Evolutionary conservation across 805 yeast species (phyloP).

Genomic region (Sugiyamaella mastotermitis): DNA sequence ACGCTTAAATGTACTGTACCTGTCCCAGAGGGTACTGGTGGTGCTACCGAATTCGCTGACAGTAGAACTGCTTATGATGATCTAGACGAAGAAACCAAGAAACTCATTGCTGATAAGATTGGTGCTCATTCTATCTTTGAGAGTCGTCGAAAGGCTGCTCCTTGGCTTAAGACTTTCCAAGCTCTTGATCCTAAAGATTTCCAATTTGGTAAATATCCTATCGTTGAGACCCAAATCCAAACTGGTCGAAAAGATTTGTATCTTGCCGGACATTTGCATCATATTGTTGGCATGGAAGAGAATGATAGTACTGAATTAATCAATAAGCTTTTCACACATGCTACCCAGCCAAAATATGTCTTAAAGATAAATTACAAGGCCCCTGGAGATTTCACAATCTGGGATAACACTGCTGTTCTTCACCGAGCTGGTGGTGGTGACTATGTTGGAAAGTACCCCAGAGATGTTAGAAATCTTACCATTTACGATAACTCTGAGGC

Average conservation of each 20-base stretch:
- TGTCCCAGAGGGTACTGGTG: slow-evolving; percentile 9
- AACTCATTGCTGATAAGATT: slow-evolving; percentile 4
- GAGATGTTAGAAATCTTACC: slow-evolving; percentile 10
- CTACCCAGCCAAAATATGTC: slow-evolving; percentile 7
- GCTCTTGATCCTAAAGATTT: slow-evolving; percentile 8
- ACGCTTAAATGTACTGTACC: slow-evolving; percentile 7
- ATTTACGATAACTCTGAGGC: slow-evolving; percentile 9
- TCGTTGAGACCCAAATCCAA: slow-evolving; percentile 9
- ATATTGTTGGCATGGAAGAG: slow-evolving; percentile 9
- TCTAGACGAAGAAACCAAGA: slow-evolving; percentile 9
- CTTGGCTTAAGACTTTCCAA: slow-evolving; percentile 10
- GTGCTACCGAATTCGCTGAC: slow-evolving; percentile 11
- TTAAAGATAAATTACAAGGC: slow-evolving; percentile 4
- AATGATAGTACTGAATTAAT: slow-evolving; percentile 7
- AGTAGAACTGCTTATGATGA: slow-evolving; percentile 11
- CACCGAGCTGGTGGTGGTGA: slow-evolving; percentile 10
- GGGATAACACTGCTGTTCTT: slow-evolving; percentile 9
- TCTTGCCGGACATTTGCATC: slow-evolving; percentile 11
- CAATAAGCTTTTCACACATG: slow-evolving; percentile 9
- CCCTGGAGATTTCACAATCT: slow-evolving; percentile 7
- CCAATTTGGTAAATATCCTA: slow-evolving; percentile 9
- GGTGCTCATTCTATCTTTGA: slow-evolving; percentile 11
- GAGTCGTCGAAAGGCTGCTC: slow-evolving; percentile 10
- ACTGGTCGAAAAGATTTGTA: slow-evolving; percentile 10
- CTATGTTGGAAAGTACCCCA: slow-evolving; percentile 4